Evolutionary conservation across 768 basidiomycete genomes (phyloP), one percentile per base, ranked within the genome.

Genomic region (Punctularia strigosozonata): DNA sequence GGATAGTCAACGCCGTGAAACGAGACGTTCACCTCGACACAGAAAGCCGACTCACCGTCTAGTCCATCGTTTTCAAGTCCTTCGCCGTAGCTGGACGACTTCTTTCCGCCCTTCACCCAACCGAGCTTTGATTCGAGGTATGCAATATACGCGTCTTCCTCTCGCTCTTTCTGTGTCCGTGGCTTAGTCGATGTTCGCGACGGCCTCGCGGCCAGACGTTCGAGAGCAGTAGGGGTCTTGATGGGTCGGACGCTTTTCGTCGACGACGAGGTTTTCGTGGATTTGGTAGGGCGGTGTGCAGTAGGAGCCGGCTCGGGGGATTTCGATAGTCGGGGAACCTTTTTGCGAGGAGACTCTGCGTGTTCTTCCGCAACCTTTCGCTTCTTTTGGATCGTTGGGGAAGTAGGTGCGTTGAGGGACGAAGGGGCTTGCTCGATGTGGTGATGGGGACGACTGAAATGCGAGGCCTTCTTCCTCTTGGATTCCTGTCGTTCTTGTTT

Each of bases 81-180:
- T 19, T 59, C 65, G 14, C 55, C 51, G 36, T 56, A 68, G 45
- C 69, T 67, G 38, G 63, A 60, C 41, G 64, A 57, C 32, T 61
- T 55, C 38, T 54, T 54, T 13, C 52, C 52, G 1, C 41, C 52
- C 41, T 68, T 61, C 25, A 56, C 37, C 48, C 78, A 65, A 3
- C 84, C 78, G 14, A 95, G 69, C 55, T 79, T 81, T 0, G 69
- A 64, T 56, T 97, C 92, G 8, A 95, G 61, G 59, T 83, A 79
- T 0, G 77, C 69, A 31, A 97, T 95, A 52, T 92, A 88, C 0
- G 71, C 69, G 50, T 92, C 90, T 48, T 98, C 92, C 24, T 81
- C 70, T 22, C 65, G 58, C 43, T 86, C 73, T 41, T 61, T 59
- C 23, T 53, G 62, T n/a, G n/a, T n/a, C n/a, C n/a, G n/a, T n/a